Percentiles rank a stretch among this genome's conserved stretches.
Conservation (phyloP, 2,329 filamentous ascomycete species). For the Exophiala viscosa region DNA sequence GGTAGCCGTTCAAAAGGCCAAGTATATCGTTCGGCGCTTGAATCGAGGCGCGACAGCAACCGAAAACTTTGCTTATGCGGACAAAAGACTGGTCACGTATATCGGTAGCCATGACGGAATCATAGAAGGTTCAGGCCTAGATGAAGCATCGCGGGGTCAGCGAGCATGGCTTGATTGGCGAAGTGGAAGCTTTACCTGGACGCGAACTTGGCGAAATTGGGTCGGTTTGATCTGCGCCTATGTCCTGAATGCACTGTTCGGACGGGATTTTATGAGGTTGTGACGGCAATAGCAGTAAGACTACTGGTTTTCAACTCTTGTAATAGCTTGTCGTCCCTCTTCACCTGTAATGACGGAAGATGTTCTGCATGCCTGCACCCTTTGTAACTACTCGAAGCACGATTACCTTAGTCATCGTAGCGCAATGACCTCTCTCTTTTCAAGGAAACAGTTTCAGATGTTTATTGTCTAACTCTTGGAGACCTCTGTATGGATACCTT, state of each 20-base stretch:
- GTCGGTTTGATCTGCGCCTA: conserved; percentile 34
- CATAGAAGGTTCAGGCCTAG: conserved; percentile 33
- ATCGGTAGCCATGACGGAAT: conserved; percentile 41
- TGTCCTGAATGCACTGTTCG: conserved; percentile 32
- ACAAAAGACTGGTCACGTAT: conserved; percentile 39
- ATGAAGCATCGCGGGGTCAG: conserved; percentile 36
- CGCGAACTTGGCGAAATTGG: conserved; percentile 32
- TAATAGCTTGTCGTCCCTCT: too few species aligned
- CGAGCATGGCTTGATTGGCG: conserved; percentile 44
- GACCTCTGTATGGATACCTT: too few species aligned
- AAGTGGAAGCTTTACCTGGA: conserved; percentile 36
- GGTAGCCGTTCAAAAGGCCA: conserved; percentile 23
- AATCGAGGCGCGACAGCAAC: conserved; percentile 2
- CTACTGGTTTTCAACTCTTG: too few species aligned
- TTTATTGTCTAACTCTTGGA: too few species aligned
- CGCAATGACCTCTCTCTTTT: too few species aligned
- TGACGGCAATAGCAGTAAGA: too few species aligned
- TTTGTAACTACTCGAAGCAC: too few species aligned
- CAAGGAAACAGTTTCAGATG: too few species aligned
- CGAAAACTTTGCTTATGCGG: conserved; percentile 36
- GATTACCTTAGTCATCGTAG: too few species aligned
- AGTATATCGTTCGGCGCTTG: conserved; percentile 18
- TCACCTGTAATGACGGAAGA: too few species aligned
- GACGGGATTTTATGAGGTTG: conserved; percentile 32
- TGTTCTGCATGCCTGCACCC: too few species aligned